Conservation (phyloP, 768 basidiomycete genomes). For the Leccinum fibrillosum region DNA sequence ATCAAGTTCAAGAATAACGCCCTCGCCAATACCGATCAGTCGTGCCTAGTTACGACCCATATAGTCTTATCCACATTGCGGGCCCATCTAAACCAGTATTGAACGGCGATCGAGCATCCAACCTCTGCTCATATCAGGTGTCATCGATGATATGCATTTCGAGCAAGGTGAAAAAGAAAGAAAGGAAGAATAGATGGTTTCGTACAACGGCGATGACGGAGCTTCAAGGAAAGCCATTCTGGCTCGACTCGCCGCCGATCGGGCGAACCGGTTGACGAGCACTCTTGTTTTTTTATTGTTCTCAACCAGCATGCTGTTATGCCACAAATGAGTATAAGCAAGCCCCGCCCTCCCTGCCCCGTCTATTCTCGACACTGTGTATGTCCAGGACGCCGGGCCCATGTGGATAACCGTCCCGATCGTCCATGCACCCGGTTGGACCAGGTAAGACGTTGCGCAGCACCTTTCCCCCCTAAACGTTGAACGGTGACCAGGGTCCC, state of each 20-base stretch:
- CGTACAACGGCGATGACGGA: not conserved
- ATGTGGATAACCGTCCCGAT: not conserved
- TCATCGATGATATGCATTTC: not conserved
- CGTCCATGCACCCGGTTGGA: not conserved
- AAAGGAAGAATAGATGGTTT: not conserved
- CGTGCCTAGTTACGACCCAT: constrained; percentile 1
- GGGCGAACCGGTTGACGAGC: not conserved
- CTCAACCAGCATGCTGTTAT: not conserved
- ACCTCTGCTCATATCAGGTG: not conserved
- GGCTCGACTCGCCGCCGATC: not conserved
- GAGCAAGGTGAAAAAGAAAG: not conserved
- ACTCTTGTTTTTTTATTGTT: not conserved
- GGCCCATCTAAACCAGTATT: not conserved
- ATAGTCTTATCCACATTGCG: not conserved
- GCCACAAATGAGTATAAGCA: not conserved
- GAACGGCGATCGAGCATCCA: not conserved
- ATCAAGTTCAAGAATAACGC: constrained; percentile 1
- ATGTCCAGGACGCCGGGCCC: not conserved
- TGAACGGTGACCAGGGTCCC: not conserved
- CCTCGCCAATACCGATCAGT: not conserved
- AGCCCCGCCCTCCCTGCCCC: not conserved
- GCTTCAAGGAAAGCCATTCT: not conserved
- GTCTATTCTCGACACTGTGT: not conserved
- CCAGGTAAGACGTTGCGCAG: not conserved
- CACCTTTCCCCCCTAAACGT: not conserved